Conservation (phyloP, 768 basidiomycete species). For the Tremella yokohamensis region DNA sequence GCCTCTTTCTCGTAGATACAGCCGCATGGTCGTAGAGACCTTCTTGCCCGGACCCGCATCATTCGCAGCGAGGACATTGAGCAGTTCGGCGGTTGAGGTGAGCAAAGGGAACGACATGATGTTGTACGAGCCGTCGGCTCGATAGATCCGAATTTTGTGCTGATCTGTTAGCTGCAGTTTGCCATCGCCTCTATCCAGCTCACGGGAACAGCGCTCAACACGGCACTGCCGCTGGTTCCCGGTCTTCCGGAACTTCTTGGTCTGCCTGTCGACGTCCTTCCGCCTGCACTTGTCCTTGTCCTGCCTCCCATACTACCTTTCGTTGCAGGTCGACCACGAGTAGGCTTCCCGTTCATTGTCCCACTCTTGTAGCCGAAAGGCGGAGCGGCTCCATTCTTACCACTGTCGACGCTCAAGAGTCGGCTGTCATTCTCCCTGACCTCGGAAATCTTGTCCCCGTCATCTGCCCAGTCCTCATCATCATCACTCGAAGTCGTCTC, state of each 20-base stretch:
- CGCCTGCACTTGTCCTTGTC: slow-evolving; percentile 14
- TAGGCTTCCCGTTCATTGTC: background rate
- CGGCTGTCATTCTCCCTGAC: background rate
- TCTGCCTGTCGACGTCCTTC: slow-evolving; percentile 22
- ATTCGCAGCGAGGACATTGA: slow-evolving; percentile 58
- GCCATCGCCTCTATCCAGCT: slow-evolving; percentile 21
- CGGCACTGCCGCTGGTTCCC: slow-evolving; percentile 36
- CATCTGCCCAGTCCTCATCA: slow-evolving; percentile 14
- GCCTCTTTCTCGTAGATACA: slow-evolving; percentile 59
- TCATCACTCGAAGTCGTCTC: slow-evolving; percentile 17
- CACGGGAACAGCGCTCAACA: slow-evolving; percentile 6
- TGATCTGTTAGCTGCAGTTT: slow-evolving; percentile 10
- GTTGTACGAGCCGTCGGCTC: slow-evolving; percentile 68
- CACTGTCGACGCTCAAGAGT: background rate
- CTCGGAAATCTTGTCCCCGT: slow-evolving; percentile 1
- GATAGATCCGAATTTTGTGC: slow-evolving; percentile 73
- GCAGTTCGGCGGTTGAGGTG: slow-evolving; percentile 68
- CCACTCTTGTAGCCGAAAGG: slow-evolving; percentile 43
- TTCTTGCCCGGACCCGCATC: slow-evolving; percentile 34
- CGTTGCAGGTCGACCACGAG: background rate
- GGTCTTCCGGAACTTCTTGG: slow-evolving; percentile 31
- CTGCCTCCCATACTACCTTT: slow-evolving; percentile 1
- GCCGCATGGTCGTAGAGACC: slow-evolving; percentile 44
- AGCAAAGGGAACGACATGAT: slow-evolving; percentile 63
- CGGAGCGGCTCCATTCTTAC: slow-evolving; percentile 20